phyloP scores from a whole-genome alignment of 2,329 filamentous ascomycete species.

The Mariannaea elegans region DNA sequence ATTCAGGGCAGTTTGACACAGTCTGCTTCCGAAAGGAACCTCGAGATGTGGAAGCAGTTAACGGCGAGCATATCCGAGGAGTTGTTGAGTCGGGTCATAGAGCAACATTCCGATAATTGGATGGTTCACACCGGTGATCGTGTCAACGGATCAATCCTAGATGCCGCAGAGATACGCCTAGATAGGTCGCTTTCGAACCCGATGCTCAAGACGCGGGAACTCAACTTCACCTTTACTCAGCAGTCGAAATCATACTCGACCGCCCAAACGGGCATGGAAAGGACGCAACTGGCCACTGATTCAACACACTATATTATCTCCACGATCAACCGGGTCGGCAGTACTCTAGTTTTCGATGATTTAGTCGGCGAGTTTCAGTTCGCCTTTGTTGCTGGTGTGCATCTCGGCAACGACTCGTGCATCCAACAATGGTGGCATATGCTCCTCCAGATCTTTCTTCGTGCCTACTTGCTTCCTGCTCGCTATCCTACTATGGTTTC shows the following conservation, averaged over 20 bases:
- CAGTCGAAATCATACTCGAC: conserved; percentile 53
- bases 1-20: conserved; percentile 28
- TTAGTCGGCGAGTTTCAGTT: conserved; percentile 70
- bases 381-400: conserved; percentile 64
- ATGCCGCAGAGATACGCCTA: conserved; percentile 51
- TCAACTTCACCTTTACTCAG: conserved; percentile 59
- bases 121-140: conserved; percentile 63
- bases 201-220: conserved; percentile 49
- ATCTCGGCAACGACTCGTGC: conserved; percentile 67
- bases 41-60: conserved; percentile 61
- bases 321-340: conserved; percentile 45
- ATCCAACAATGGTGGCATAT: conserved; percentile 71
- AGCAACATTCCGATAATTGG: conserved; percentile 55
- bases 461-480: conserved; percentile 56
- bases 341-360: conserved; percentile 48
- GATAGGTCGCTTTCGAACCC: conserved; percentile 48
- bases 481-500: conserved; percentile 55
- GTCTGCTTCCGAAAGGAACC: conserved; percentile 33
- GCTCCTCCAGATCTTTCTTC: conserved; percentile 59
- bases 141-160: conserved; percentile 53
- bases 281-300: conserved; percentile 57
- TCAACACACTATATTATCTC: conserved; percentile 57
- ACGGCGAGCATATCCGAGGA: conserved; percentile 56
- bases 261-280: conserved; percentile 46
- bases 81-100: conserved; percentile 59